phyloP scores from a whole-genome alignment of 805 yeast species.

The Sugiyamaella mastotermitis region DNA sequence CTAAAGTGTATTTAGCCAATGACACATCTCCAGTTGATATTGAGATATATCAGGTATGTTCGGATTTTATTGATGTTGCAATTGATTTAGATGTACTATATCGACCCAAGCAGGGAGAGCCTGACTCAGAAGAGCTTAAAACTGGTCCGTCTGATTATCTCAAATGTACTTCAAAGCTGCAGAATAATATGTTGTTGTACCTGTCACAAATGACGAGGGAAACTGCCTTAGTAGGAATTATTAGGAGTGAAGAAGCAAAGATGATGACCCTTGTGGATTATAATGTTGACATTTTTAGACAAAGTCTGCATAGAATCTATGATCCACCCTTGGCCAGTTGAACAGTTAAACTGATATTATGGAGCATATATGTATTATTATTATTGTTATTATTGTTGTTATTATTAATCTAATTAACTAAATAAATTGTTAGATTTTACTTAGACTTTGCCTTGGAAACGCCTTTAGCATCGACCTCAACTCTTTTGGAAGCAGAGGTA shows the following conservation, averaged over 20 bases:
- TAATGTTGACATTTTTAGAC: conserved; percentile 75
- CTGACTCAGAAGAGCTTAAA: neutral
- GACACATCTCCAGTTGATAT: conserved; percentile 95
- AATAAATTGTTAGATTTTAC: too few relatives aligned
- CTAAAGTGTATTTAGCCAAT: conserved; percentile 92
- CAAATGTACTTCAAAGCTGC: conserved; percentile 67
- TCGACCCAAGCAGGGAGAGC: conserved; percentile 9
- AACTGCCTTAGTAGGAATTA: conserved; percentile 80
- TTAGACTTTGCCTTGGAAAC: conserved; percentile 25
- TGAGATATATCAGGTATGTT: conserved; percentile 93
- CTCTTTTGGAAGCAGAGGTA: conserved; percentile 27
- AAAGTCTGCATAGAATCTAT: conserved; percentile 49
- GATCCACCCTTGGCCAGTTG: neutral
- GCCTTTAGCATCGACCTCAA: conserved; percentile 32
- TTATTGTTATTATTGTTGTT: neutral
- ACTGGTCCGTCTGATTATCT: conserved; percentile 23
- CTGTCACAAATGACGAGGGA: conserved; percentile 91
- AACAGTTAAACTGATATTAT: neutral
- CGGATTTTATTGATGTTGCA: conserved; percentile 93
- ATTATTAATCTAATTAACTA: too few relatives aligned
- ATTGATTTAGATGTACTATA: conserved; percentile 63
- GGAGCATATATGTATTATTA: neutral
- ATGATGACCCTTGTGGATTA: conserved; percentile 72
- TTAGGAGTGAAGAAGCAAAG: conserved; percentile 56
- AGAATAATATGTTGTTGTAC: conserved; percentile 78